Base-by-base conservation (phyloP, 176 grass and related monocot genomes). In the Oryza nivara region DNA sequence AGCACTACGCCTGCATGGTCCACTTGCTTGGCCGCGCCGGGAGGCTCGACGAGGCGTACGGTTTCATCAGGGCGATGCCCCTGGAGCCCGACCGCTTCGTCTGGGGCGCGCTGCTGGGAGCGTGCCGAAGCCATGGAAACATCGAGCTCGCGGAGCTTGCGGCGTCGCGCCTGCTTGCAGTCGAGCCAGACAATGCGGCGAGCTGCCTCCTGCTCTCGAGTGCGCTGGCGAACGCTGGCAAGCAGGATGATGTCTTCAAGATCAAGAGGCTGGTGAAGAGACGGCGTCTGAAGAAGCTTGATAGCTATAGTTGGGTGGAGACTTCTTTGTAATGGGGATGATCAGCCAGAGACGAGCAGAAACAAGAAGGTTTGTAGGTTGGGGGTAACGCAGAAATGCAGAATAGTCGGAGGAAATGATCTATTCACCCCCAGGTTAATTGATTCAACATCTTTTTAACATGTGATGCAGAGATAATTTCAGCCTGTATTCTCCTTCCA, bases 1-100 rank as follows among this genome's bases (percentile, higher is more conserved):
- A 95, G 75, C 90, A 95, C 61, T 92, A 85, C 60, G 90, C 93
- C 16, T 95, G 90, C 79, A 84, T 95, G 85, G 90, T 95, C 23
- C 87, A 92, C 69, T 22, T 95, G 88, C 72, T 90, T 15, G 87
- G 92, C 22, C 80, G 85, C 81, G 82, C 90, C 2, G 92, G 90
- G 19, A 88, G 65, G 74, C 82, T 94, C 25, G 25, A 14, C 10
- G 90, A 88, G 75, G 92, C 89, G 0, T 82, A 88, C 16, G 58
- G 47, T 75, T 82, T 94, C 64, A 88, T 94, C 75, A 64, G 38
- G 34, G 78, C 67, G 49, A 94, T 94, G 90, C 90, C 90, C 4
- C 65, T 92, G 20, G 82, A 92, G 79, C 87, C 92, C 1, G 90
- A 94, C 30, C 72, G 70, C 73, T 94, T 92, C 77, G 92, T 94